Base-by-base conservation (phyloP, 164 flowering plant genomes). In the Stephania cephalantha region DNA sequence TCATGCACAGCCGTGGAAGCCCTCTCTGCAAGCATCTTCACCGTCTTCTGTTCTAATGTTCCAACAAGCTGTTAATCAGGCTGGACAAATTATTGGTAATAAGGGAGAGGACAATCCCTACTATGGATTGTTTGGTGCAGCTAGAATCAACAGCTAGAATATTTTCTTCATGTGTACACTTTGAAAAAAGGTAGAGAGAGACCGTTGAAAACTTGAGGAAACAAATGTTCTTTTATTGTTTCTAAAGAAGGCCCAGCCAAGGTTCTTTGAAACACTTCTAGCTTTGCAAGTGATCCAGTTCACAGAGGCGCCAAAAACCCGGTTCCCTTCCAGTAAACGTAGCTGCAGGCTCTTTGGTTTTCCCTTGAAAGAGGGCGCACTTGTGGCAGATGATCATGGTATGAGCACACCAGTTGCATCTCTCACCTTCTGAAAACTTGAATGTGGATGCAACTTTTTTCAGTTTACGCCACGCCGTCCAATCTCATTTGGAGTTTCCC, bases 261-360 rank as follows among this genome's bases (percentile, higher is more conserved):
- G 83, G 78, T 2, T 22, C 68, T 64, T 71, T 79, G 6, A 69
- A 71, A 46, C 79, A 63, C 70, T 48, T 42, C 69, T 46, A n/a
- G n/a, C 46, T 55, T 65, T 35, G 72, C 50, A 13, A 71, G 73
- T 69, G 87, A 78, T 52, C 71, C 83, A 71, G 71, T 80, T 52
- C 10, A 69, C 31, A 75, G 77, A 53, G 73, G 73, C 18, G 76
- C 78, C 58, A 82, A 79, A 69, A 81, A 74, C 48, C 22, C 77
- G 35, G 79, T 74, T 77, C 71, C 71, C 86, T 4, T 73, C 83
- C 1, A 83, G 82, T 74, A 85, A 85, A 79, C 83, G 83, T 73
- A 81, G 86, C 76, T 93, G 97, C 88, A 89, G 89, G 76, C 88
- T 95, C 53, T 93, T 95, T 79, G 99, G 99, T 15, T 93, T 95